Base-by-base conservation (phyloP, 2,329 filamentous ascomycete genomes). In the Cordyceps javanica region DNA sequence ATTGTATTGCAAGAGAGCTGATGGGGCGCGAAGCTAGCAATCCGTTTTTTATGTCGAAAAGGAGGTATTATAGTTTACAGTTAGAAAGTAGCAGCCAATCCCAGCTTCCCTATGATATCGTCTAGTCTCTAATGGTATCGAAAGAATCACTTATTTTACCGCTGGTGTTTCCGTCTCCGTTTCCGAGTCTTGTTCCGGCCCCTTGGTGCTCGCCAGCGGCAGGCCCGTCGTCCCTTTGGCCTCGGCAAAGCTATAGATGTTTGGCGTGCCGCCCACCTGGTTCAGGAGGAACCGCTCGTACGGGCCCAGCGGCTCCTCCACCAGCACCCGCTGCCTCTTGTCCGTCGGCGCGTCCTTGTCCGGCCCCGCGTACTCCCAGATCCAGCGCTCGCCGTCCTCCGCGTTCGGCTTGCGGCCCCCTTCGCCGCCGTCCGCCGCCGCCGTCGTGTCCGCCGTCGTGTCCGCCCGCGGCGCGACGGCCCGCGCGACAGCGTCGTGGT, bases 301-400 rank as follows among this genome's bases (percentile, higher is more conserved):
- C 1, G 77, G 79, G 0, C 80, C 80, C 4, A 83, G 62, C 5
- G 71, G 75, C 64, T 82, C 81, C 62, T 84, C 81, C 5, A 78
- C 70, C 72, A 85, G 70, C 28, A 74, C 69, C 25, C 69, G 68
- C 60, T 72, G 66, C 45, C 62, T 68, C 45, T 75, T 74, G 21
- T 73, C 64, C 10, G 63, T 63, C 2, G 77, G 77, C 8, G 76
- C 77, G 2, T 70, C 64, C 21, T 64, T 62, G 55, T 78, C 72
- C 0, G 71, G 67, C 0, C 81, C 81, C 16, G 68, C 65, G 48
- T 81, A 84, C 64, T 80, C 75, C 81, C 80, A 84, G 2, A 79
- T 68, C 80, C 81, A 84, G 38, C 77, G 71, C 28, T 69, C 63
- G 8, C 66, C 61, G 34, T 63, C 67, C 3, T 66, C 64, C 3